A percentile compares a stretch with the other conserved stretches of the same genome.
phyloP scores from a whole-genome alignment of 208 protist genomes.

The Balamuthia mandrillaris region DNA sequence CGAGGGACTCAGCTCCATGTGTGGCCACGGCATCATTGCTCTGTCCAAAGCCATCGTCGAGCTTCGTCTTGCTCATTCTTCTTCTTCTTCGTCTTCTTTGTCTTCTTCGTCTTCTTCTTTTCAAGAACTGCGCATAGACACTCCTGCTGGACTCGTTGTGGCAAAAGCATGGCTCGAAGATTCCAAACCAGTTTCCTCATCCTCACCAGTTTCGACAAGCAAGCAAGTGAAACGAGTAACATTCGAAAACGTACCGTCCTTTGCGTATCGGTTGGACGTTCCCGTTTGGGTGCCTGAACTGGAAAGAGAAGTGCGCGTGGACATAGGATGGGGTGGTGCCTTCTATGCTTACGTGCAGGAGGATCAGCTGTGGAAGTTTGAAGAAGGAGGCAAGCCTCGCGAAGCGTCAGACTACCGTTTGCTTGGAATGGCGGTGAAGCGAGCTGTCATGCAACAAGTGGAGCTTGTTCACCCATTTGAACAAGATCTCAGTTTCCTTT shows the following conservation, averaged over 20 bases:
- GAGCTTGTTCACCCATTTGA: neutral
- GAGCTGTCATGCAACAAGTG: neutral
- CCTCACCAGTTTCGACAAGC: too few species aligned
- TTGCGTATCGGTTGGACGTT: neutral
- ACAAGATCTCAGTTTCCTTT: neutral
- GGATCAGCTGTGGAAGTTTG: neutral
- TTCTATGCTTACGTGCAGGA: neutral
- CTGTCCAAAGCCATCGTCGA: neutral
- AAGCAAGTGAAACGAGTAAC: neutral
- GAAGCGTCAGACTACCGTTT: neutral
- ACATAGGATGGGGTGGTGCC: neutral
- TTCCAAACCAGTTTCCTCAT: too few species aligned
- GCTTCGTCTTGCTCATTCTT: neutral
- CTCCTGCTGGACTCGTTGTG: neutral
- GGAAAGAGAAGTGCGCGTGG: neutral
- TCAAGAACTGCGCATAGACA: neutral
- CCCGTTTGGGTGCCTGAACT: neutral
- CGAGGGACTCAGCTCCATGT: conserved; percentile 5
- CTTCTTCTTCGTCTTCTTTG: too few species aligned
- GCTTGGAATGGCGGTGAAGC: neutral
- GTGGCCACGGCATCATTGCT: neutral
- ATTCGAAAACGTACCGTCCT: neutral
- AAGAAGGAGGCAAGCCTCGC: neutral
- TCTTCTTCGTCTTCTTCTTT: too few species aligned
- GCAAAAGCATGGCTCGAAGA: neutral